Evolutionary conservation across 441 rosid genomes (phyloP).

Genomic region (Populus trichocarpa): DNA sequence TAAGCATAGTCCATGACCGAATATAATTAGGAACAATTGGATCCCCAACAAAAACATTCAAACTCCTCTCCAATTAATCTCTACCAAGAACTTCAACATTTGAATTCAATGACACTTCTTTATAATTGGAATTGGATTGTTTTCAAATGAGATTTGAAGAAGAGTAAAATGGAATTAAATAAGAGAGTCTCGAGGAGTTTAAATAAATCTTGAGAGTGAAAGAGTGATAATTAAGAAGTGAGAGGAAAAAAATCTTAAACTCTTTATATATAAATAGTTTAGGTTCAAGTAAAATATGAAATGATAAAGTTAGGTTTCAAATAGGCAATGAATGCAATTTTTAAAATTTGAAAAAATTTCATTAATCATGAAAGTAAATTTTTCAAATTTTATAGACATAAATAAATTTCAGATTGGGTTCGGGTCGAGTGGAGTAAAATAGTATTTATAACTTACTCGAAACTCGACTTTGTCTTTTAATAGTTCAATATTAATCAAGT

Average conservation of each 20-base stretch:
- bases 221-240: too few relatives aligned
- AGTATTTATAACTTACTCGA: too few relatives aligned
- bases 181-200: constrained; percentile 6
- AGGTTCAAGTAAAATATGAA: background rate
- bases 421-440: accelerated
- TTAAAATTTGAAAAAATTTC: too few relatives aligned
- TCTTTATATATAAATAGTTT: background rate
- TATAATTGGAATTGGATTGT: constrained; percentile 5
- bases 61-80: constrained; percentile 23
- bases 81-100: too few relatives aligned
- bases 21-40: constrained; percentile 39
- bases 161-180: constrained; percentile 28
- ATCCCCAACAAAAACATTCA: constrained; percentile 48
- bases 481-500: too few relatives aligned
- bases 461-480: too few relatives aligned
- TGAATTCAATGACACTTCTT: background rate
- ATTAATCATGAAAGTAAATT: too few relatives aligned
- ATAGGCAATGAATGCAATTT: too few relatives aligned
- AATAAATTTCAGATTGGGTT: too few relatives aligned
- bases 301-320: too few relatives aligned
- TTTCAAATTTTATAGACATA: too few relatives aligned
- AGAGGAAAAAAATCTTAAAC: background rate
- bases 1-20: constrained; percentile 34
- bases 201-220: too few relatives aligned
- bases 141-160: constrained; percentile 28